Base-by-base conservation (phyloP, 2,329 filamentous ascomycete genomes). In the Microcera coccophila region DNA sequence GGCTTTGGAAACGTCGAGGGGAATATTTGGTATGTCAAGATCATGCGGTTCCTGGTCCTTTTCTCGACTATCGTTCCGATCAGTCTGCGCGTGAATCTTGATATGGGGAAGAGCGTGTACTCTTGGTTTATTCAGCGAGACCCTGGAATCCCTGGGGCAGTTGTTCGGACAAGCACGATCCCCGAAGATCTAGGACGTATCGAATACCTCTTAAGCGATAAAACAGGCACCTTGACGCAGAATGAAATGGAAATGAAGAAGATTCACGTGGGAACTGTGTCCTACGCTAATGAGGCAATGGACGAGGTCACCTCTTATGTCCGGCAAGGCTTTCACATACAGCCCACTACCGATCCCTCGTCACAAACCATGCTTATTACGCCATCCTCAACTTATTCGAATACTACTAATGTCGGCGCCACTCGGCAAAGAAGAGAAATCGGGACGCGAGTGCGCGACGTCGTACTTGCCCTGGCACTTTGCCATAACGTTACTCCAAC, bases 61-160 rank as follows among this genome's bases (percentile, higher is more conserved):
- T 98, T 98, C 72, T 97, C 91, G n/a, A 97, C 91, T 0, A 98
- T 98, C 59, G 94, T 98, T 19, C 93, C 93, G 1, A 96, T 98
- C 65, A 95, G 90, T 68, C 73, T 98, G 54, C 85, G 93, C 38
- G 93, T 98, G 54, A 98, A 98, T 62, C 74, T 98, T 15, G 93
- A 98, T 61, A 85, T 98, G 79, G 94, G 91, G 29, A 98, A 98
- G 68, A 91, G 87, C 42, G 89, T 93, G 2, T 98, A 96, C 66
- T 94, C 90, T 8, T 87, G 85, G 70, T 95, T 96, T 61, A 98
- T 98, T 45, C 90, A 98, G 62, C 78, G 84, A 37, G 93, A 98
- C 59, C 75, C 85, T 29, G 91, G 86, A 16, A 98, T 98, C 46
- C 84, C 87, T 5, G 93, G 85, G 1, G 93, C 93, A 0, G 85